Base-by-base conservation (phyloP, 805 yeast species). In the Spathaspora gorwiae region DNA sequence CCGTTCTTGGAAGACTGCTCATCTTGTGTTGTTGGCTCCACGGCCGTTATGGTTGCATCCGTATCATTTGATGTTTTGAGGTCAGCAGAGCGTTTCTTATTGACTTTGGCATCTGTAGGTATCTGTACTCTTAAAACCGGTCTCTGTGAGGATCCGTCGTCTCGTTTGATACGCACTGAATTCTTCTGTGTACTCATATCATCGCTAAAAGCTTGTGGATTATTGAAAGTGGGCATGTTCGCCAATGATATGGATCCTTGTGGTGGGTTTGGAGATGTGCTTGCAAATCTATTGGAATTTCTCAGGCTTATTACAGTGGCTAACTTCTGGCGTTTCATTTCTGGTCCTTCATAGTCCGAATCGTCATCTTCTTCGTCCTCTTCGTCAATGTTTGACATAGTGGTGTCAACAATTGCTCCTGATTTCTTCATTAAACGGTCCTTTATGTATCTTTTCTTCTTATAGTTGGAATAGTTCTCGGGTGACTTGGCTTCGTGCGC, bases 71-170 rank as follows among this genome's bases (percentile, higher is more conserved):
- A 10, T 9, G 10, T 44, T 30, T 24, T 61, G 55, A 44, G 11
- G 10, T 34, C 24, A 13, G 26, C 15, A 6, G 34, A 30, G 8
- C 15, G 34, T 7, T 26, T n/a, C 35, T 37, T 45, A 27, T 32
- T 39, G 6, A 43, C 40, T 29, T 68, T 66, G 43, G 66, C 50
- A 55, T 73, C 79, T 5, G 66, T 67, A 1, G 89, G 89, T n/a
- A 83, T 83, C 52, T 80, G 81, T 9, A 83, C 83, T 45, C 87
- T 62, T 38, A 83, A 62, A 1, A 82, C 73, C 1, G 89, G 89
- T 47, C 89, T 62, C 40, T 65, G 55, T 51, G 57, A 49, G 56
- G 40, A 5, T 35, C 24, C 19, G 2, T 40, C 42, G 4, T 31
- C 37, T 15, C 37, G 37, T 12, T 40, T 40, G 27, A 14, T 36